phyloP scores from a whole-genome alignment of 495 filamentous ascomycete species.

The Penicillium goetzii region DNA sequence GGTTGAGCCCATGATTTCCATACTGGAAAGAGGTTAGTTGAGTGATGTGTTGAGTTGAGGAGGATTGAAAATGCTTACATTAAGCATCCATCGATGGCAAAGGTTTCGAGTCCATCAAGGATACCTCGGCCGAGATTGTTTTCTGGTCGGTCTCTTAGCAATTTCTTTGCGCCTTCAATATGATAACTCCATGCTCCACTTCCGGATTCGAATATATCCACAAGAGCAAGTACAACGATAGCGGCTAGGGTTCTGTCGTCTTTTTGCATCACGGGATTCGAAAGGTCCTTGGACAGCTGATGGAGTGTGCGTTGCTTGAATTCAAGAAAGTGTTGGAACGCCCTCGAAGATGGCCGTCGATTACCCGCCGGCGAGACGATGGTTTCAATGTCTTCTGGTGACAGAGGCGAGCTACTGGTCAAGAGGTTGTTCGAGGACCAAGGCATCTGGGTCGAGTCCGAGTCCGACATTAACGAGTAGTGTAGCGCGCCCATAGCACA shows the following conservation, averaged over 20 bases:
- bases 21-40: constrained; percentile 29
- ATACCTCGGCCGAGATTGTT: constrained; percentile 30
- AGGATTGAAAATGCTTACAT: constrained; percentile 33
- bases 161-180: constrained; percentile 51
- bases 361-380: constrained; percentile 36
- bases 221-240: constrained; percentile 47
- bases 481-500: constrained; percentile 50
- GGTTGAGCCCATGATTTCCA: constrained; percentile 55
- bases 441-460: constrained; percentile 41
- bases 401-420: constrained; percentile 23
- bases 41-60: neutral
- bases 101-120: constrained; percentile 45
- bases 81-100: constrained; percentile 49
- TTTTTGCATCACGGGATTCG: constrained; percentile 40
- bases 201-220: constrained; percentile 52
- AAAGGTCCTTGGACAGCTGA: constrained; percentile 44
- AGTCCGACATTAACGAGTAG: constrained; percentile 42
- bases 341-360: constrained; percentile 34
- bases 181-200: constrained; percentile 53
- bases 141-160: constrained; percentile 39
- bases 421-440: constrained; percentile 38
- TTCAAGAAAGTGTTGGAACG: constrained; percentile 47
- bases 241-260: constrained; percentile 48
- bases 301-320: constrained; percentile 50
- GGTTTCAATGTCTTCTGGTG: constrained; percentile 35